Evolutionary conservation across 176 grass and related monocot genomes (phyloP).

Genomic region (bread wheat (Triticum aestivum)): DNA sequence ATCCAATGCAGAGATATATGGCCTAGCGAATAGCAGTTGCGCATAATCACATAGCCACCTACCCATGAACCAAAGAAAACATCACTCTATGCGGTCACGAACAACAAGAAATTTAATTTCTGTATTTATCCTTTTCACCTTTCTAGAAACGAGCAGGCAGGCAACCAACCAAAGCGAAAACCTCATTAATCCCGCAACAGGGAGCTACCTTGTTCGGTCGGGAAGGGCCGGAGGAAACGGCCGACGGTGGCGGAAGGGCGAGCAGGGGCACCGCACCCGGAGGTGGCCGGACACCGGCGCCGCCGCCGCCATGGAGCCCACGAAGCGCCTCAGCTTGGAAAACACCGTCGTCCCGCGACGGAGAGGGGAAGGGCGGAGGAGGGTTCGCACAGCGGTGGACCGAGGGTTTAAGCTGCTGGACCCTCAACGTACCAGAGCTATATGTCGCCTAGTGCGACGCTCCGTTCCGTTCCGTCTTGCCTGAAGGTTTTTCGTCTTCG

Average conservation of each 20-base stretch:
- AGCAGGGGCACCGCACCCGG: constrained; percentile 8
- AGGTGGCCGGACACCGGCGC: constrained; percentile 25
- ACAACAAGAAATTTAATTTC: not conserved
- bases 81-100: not conserved
- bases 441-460: no score
- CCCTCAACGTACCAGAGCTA: not conserved
- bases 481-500: no score
- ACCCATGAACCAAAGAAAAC: not conserved
- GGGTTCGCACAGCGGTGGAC: not conserved
- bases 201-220: constrained; percentile 33
- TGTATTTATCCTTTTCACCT: not conserved
- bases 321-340: constrained; percentile 42
- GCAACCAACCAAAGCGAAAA: not conserved
- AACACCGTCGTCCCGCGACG: constrained; percentile 21
- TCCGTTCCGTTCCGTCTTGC: no score
- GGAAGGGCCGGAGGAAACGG: not conserved
- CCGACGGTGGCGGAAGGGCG: constrained; percentile 13
- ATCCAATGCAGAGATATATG: not conserved
- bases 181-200: not conserved
- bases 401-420: constrained; percentile 45
- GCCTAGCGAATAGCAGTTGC: not conserved
- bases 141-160: not conserved
- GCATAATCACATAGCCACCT: not conserved
- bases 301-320: constrained; percentile 41
- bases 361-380: not conserved